Conservation (phyloP, 2,329 filamentous ascomycete genomes). For the Penicillium sp. region DNA sequence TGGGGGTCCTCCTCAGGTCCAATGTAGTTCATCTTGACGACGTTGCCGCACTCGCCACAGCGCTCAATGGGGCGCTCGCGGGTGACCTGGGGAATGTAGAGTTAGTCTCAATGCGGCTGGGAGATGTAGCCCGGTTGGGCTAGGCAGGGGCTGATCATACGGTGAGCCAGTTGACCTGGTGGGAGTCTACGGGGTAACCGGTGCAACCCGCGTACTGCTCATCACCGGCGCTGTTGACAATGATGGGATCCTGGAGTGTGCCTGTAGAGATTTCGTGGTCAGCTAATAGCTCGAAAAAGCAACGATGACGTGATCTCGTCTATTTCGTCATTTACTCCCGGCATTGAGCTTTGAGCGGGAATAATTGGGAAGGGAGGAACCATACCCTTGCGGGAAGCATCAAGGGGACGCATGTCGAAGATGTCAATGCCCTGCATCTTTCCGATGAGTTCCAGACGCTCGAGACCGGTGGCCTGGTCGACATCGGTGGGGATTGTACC, state of each 20-base stretch:
- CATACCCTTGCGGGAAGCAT: conserved; percentile 80
- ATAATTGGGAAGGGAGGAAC: conserved; percentile 22
- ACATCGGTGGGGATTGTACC: conserved; percentile 90
- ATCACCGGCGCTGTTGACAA: conserved; percentile 85
- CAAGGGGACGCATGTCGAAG: conserved; percentile 97
- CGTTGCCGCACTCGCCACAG: conserved; percentile 93
- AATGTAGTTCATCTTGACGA: conserved; percentile 97
- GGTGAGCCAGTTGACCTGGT: conserved; percentile 84
- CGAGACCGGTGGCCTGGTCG: conserved; percentile 93
- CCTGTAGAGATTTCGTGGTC: conserved; percentile 49
- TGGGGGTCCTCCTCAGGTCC: conserved; percentile 72
- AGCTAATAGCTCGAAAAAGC: conserved; percentile 1
- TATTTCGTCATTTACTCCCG: background rate
- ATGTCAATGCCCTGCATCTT: conserved; percentile 99
- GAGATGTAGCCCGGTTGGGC: background rate
- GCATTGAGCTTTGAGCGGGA: background rate
- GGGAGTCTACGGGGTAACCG: conserved; percentile 86
- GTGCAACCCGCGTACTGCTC: conserved; percentile 98
- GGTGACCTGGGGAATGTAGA: conserved; percentile 58
- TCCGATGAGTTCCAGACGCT: conserved; percentile 96
- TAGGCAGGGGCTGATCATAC: conserved; percentile 51
- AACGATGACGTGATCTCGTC: background rate
- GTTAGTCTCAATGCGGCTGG: conserved; percentile 1
- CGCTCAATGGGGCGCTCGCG: conserved; percentile 88
- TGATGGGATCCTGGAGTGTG: conserved; percentile 83